Evolutionary conservation across 768 basidiomycete genomes (phyloP).

Genomic region (Boletellus ananiceps): DNA sequence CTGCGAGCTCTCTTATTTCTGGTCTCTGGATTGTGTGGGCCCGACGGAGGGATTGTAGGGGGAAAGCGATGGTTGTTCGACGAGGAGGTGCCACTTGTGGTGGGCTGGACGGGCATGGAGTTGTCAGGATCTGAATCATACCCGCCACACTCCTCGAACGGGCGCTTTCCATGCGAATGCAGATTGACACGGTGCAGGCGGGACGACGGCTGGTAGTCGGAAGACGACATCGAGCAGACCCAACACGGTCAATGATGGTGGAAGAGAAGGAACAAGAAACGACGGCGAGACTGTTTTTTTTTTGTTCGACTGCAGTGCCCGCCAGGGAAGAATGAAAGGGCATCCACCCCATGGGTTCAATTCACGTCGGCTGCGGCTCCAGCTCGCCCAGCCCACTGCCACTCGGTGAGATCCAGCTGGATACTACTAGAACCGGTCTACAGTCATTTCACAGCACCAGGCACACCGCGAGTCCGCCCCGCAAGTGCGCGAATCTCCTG

Average conservation of each 20-base stretch:
- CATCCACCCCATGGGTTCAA: no score
- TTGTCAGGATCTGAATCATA: constrained; percentile 30
- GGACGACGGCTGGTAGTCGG: constrained; percentile 19
- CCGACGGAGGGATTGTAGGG: background rate
- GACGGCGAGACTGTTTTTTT: constrained; percentile 3
- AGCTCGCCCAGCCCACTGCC: constrained; percentile 9
- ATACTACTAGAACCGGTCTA: no score
- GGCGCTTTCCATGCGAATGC: constrained; percentile 29
- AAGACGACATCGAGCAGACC: constrained; percentile 22
- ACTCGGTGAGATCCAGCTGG: background rate
- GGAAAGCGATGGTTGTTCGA: constrained; percentile 9
- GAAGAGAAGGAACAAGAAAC: constrained; percentile 3
- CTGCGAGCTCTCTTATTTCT: constrained; percentile 58
- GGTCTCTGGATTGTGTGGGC: constrained; percentile 39
- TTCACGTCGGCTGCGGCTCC: constrained; percentile 9
- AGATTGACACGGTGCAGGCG: constrained; percentile 24
- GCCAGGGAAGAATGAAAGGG: no score
- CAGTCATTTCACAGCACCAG: no score
- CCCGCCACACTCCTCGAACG: constrained; percentile 31
- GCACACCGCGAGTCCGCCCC: background rate
- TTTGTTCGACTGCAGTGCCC: background rate
- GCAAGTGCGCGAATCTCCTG: background rate
- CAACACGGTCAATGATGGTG: constrained; percentile 17
- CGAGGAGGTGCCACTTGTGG: constrained; percentile 25
- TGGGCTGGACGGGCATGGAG: constrained; percentile 24